Conservation (phyloP, 78 protist genomes). For the Cyanophora paradoxa region DNA sequence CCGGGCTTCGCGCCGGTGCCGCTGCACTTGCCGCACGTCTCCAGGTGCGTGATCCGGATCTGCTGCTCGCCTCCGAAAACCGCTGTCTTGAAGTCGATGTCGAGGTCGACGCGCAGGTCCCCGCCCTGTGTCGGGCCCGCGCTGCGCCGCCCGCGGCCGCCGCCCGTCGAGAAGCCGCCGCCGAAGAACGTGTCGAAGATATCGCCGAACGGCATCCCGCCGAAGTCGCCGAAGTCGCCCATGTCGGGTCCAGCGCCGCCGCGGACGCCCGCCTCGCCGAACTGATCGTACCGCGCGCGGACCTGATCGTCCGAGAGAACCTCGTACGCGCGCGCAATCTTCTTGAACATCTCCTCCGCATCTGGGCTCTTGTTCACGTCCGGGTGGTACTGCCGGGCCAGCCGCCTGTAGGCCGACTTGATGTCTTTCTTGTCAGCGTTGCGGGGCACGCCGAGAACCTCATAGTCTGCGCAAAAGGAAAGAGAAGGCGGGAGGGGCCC, state of each 20-base stretch:
- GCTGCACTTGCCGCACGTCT: conserved; percentile 12
- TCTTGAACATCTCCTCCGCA: conserved; percentile 21
- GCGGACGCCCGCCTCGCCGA: conserved; percentile 34
- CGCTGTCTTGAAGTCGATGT: conserved; percentile 29
- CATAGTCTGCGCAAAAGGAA: too few species aligned
- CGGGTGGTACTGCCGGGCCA: conserved; percentile 33
- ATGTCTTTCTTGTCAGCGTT: conserved; percentile 17
- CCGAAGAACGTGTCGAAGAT: conserved; percentile 34
- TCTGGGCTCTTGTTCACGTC: conserved; percentile 26
- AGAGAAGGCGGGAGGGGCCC: too few species aligned
- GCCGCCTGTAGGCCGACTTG: conserved; percentile 13
- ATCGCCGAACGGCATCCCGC: conserved; percentile 39
- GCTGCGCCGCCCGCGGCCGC: neutral
- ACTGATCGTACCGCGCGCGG: conserved; percentile 31
- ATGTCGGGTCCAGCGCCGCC: conserved; percentile 15
- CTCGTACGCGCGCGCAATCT: conserved; percentile 24
- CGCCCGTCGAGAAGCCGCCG: neutral
- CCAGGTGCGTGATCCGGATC: conserved; percentile 28
- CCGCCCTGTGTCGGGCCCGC: neutral
- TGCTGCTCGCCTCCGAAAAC: conserved; percentile 21
- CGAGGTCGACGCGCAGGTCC: conserved; percentile 31
- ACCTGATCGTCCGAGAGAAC: conserved; percentile 25
- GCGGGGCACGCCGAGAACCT: conserved; percentile 13
- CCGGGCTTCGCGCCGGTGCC: conserved; percentile 32
- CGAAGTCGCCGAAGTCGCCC: conserved; percentile 20